phyloP scores from a whole-genome alignment of 352 stramenopile species.

The Pythium monospermum region DNA sequence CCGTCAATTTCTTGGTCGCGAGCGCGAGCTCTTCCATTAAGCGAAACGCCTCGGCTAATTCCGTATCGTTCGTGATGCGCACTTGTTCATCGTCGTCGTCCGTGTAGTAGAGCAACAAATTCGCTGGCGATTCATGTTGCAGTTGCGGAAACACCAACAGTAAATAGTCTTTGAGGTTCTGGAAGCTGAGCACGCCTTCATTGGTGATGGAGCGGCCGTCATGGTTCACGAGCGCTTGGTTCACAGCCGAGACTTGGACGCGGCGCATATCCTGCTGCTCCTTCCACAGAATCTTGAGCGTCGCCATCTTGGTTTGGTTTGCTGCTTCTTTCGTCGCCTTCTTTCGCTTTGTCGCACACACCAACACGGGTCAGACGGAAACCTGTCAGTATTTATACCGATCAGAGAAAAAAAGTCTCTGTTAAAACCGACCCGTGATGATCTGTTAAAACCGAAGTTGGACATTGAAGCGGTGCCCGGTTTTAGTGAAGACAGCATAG shows the following conservation, averaged over 20 bases:
- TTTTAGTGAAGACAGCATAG: too few relatives aligned
- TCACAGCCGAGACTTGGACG: constrained; percentile 65
- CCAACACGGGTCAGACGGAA: background rate
- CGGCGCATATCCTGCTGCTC: constrained; percentile 83
- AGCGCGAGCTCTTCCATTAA: constrained; percentile 68
- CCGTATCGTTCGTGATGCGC: constrained; percentile 75
- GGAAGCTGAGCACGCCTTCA: constrained; percentile 39
- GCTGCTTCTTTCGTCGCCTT: background rate
- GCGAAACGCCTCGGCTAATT: constrained; percentile 72
- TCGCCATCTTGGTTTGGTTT: constrained; percentile 40
- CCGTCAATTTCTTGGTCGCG: constrained; percentile 30
- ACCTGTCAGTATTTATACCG: background rate
- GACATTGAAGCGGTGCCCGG: too few relatives aligned
- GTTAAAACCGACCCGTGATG: too few relatives aligned
- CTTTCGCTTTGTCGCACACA: background rate
- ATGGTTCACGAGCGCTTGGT: constrained; percentile 43
- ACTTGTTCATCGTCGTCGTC: constrained; percentile 83
- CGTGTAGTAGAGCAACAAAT: constrained; percentile 75
- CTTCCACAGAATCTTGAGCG: constrained; percentile 81
- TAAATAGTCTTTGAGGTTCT: constrained; percentile 63
- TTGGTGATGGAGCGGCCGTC: constrained; percentile 33
- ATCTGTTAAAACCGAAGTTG: too few relatives aligned
- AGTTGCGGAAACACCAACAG: constrained; percentile 58
- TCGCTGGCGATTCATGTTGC: constrained; percentile 15
- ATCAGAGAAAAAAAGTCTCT: too few relatives aligned